A percentile compares a stretch with the other conserved stretches of the same genome.
Conservation (phyloP, 352 stramenopile species). For the Phytopythium sindhum region DNA sequence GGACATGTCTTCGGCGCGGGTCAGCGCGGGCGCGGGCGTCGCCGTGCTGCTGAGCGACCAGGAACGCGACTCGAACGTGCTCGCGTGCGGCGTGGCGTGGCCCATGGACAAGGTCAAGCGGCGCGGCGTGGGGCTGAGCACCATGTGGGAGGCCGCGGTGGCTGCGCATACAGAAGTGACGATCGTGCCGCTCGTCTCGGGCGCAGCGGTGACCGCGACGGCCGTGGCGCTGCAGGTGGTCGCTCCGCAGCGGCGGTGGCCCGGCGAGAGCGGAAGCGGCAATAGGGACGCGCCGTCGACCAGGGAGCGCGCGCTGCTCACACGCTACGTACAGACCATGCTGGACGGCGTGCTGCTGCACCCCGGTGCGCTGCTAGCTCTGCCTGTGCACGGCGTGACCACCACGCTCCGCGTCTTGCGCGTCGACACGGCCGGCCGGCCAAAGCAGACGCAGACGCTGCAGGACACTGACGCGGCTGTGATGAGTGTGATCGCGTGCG, state of each 20-base stretch:
- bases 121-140: slow-evolving; percentile 54
- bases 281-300: slow-evolving; percentile 28
- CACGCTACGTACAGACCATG: slow-evolving; percentile 57
- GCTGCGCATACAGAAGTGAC: slow-evolving; percentile 21
- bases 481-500: slow-evolving; percentile 17
- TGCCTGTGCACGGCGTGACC: slow-evolving; percentile 55
- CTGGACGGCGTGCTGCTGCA: slow-evolving; percentile 65
- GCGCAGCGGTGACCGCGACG: slow-evolving; percentile 15
- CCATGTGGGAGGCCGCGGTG: slow-evolving; percentile 64
- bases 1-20: slow-evolving; percentile 37
- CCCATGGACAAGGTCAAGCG: slow-evolving; percentile 66
- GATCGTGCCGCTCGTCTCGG: slow-evolving; percentile 13
- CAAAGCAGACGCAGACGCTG: neutral
- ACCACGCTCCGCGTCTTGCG: slow-evolving; percentile 46
- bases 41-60: slow-evolving; percentile 15
- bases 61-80: too few species aligned
- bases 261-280: neutral
- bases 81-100: slow-evolving; percentile 8
- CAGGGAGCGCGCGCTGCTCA: slow-evolving; percentile 51
- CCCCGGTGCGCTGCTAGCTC: slow-evolving; percentile 38
- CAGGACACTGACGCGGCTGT: neutral
- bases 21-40: slow-evolving; percentile 43
- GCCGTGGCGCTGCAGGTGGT: slow-evolving; percentile 35
- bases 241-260: slow-evolving; percentile 17
- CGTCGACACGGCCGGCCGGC: slow-evolving; percentile 15